A percentile compares a stretch with the other conserved stretches of the same genome.
phyloP scores from a whole-genome alignment of 306 rosid species.

The Geum urbanum region DNA sequence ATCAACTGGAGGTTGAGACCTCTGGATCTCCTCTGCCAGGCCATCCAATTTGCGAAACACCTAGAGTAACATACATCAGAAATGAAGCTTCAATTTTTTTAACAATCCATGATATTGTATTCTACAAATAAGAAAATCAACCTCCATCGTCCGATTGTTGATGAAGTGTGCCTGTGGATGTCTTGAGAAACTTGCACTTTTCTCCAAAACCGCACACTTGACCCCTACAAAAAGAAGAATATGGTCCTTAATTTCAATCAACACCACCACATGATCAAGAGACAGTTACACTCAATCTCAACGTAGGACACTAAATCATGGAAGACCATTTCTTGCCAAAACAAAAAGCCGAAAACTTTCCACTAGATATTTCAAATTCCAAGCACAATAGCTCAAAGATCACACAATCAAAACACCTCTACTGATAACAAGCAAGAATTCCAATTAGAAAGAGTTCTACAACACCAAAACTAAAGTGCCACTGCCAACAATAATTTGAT shows the following conservation, averaged over 20 bases:
- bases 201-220: slow-evolving; percentile 72
- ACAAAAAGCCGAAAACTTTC: not conserved
- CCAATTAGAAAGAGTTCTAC: not conserved
- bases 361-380: not conserved
- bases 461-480: not conserved
- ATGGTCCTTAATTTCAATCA: not conserved
- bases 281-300: not conserved
- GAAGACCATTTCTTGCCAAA: not conserved
- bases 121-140: slow-evolving; percentile 25
- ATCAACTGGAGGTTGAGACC: slow-evolving; percentile 83
- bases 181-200: slow-evolving; percentile 46
- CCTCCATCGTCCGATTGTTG: slow-evolving; percentile 98
- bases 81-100: slow-evolving; percentile 15
- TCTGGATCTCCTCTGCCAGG: slow-evolving; percentile 83
- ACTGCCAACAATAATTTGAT: no score
- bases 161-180: slow-evolving; percentile 93
- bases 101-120: slow-evolving; percentile 8
- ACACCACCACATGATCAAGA: slow-evolving; percentile 8
- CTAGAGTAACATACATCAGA: slow-evolving; percentile 38
- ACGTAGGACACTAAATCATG: not conserved
- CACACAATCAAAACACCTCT: not conserved
- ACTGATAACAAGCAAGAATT: not conserved
- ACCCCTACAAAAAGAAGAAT: slow-evolving; percentile 54
- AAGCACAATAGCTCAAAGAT: slow-evolving; percentile 1
- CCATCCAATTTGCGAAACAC: slow-evolving; percentile 83